Base-by-base conservation (phyloP, 225 moss, liverwort and hornwort species). In the Straminergon stramineum region DNA sequence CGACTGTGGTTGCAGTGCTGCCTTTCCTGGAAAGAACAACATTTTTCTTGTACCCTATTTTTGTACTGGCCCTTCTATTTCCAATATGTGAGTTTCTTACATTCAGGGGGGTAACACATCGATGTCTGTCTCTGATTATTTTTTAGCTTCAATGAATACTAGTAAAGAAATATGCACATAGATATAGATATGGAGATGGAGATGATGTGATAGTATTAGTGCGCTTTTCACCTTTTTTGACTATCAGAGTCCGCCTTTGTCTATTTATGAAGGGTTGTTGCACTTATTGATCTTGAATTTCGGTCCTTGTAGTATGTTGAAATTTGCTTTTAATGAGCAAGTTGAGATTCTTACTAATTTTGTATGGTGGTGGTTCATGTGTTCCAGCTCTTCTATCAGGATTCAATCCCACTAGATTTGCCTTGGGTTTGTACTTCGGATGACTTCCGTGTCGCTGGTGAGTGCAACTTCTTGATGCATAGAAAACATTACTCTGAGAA, bases 21-120 rank as follows among this genome's bases (percentile, higher is more conserved):
- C 99, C 99, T 55, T 99, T 99, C 79, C 80, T 99, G 91, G 96
- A 97, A 82, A 96, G 94, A 93, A 99, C 99, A 74, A 99, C 99
- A 45, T 94, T 97, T 90, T 97, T 99, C 92, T 87, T 99, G 89
- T 99, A 97, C 83, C 99, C 97, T 92, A 94, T 99, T 86, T 96
- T 95, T 81, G 51, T 97, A 92, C 93, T 99, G 88, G 93, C 93
- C 79, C 89, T 97, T 85, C 91, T 99, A 53, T 91, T 99, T 89
- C 97, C 99, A 74, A 92, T 99, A 75, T 97, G 98, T 99, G 85
- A 99, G 98, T 95, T 88, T 83, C 78, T 73, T 64, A 52, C 85
- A 48, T 43, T 63, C 62, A 43, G 27, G 68, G 27, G 65, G 70
- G 14, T 37, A 52, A 52, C 67, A 66, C 52, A 26, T 23, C 21